Evolutionary conservation across 2,329 filamentous ascomycete genomes (phyloP).

Genomic region (Penicillium janthinellum): DNA sequence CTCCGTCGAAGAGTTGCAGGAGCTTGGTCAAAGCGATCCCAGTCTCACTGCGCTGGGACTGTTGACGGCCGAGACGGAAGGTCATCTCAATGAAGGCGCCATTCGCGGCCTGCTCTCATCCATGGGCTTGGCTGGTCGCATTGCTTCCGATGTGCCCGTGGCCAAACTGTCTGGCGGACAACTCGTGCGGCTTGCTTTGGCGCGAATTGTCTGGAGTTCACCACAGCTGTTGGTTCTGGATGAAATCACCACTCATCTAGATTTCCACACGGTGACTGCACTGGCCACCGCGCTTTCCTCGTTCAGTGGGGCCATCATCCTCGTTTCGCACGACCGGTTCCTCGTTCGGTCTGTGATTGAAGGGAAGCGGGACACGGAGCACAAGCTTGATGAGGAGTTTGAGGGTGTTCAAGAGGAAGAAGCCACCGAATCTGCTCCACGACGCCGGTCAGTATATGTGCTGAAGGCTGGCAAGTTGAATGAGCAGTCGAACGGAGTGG

Average conservation of each 20-base stretch:
- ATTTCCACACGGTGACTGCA: slow-evolving; percentile 77
- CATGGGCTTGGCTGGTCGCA: slow-evolving; percentile 69
- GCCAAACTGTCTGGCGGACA: slow-evolving; percentile 78
- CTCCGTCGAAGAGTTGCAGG: slow-evolving; percentile 69
- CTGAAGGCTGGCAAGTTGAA: slow-evolving; percentile 61
- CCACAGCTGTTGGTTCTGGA: slow-evolving; percentile 77
- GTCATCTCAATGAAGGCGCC: slow-evolving; percentile 64
- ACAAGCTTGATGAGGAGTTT: slow-evolving; percentile 46
- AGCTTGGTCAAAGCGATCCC: slow-evolving; percentile 54
- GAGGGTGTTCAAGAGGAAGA: slow-evolving; percentile 51
- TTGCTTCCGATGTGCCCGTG: slow-evolving; percentile 73
- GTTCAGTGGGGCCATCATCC: slow-evolving; percentile 73
- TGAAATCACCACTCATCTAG: slow-evolving; percentile 82
- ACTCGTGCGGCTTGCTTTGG: slow-evolving; percentile 67
- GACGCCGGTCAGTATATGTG: slow-evolving; percentile 61
- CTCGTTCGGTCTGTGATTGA: slow-evolving; percentile 75
- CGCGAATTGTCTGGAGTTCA: slow-evolving; percentile 66
- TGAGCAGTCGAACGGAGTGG: slow-evolving; percentile 61
- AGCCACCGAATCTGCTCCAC: slow-evolving; percentile 41
- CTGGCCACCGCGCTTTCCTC: slow-evolving; percentile 65
- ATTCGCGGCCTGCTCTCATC: slow-evolving; percentile 66
- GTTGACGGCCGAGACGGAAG: slow-evolving; percentile 58
- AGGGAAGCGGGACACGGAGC: slow-evolving; percentile 52
- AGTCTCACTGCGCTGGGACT: slow-evolving; percentile 66
- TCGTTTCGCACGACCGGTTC: slow-evolving; percentile 82